Evolutionary conservation across 2,329 filamentous ascomycete genomes (phyloP).

Genomic region (Fusarium mexicanum): DNA sequence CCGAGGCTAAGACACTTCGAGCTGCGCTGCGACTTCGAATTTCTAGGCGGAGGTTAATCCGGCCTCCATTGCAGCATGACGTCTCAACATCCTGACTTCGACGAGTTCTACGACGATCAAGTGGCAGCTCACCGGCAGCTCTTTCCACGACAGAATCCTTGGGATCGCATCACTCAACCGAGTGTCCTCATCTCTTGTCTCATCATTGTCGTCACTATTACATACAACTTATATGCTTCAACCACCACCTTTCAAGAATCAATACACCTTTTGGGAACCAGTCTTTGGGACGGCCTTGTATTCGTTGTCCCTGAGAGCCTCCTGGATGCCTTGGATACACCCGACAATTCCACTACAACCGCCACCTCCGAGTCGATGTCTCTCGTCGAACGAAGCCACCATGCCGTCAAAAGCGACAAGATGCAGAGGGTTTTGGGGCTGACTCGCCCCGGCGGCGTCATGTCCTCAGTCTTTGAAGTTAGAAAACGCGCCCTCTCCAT

Average conservation of each 20-base stretch:
- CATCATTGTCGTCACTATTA: conserved; percentile 47
- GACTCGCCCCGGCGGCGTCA: conserved; percentile 61
- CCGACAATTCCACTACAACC: conserved; percentile 59
- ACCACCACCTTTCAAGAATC: conserved; percentile 45
- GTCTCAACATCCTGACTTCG: conserved; percentile 46
- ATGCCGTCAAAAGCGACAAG: conserved; percentile 71
- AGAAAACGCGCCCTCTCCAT: conserved; percentile 66
- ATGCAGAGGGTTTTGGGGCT: conserved; percentile 72
- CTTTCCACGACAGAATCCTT: conserved; percentile 40
- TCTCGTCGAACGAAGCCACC: conserved; percentile 52
- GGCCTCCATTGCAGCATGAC: conserved; percentile 45
- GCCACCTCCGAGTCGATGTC: conserved; percentile 53
- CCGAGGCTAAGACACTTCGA: conserved; percentile 35
- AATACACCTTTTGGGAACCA: conserved; percentile 47
- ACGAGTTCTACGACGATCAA: conserved; percentile 50
- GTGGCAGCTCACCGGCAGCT: conserved; percentile 47
- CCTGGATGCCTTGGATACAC: conserved; percentile 66
- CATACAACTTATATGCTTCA: conserved; percentile 49
- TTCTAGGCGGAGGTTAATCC: conserved; percentile 12
- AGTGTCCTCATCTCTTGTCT: conserved; percentile 49
- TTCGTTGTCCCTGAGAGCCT: conserved; percentile 64
- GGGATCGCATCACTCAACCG: conserved; percentile 49
- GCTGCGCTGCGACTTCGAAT: conserved; percentile 20
- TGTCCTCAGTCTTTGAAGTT: conserved; percentile 66
- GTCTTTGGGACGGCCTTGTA: conserved; percentile 71